Conservation (phyloP, 2,329 filamentous ascomycete species). For the Exophiala sideris region DNA sequence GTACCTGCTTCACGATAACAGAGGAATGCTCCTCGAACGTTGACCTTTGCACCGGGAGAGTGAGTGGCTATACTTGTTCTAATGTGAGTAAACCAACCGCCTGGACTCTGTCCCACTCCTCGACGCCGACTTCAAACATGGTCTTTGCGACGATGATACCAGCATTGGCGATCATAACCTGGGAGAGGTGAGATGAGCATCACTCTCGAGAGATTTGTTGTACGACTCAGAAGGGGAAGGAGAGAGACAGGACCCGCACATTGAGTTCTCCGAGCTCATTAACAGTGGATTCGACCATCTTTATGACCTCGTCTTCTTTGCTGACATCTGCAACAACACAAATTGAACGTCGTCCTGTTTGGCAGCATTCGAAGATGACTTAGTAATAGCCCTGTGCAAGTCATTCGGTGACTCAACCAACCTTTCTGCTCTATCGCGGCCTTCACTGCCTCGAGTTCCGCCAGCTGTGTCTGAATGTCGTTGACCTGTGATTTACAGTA, state of each 20-base stretch:
- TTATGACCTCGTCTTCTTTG: constrained; percentile 1
- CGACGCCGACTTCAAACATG: constrained; percentile 3
- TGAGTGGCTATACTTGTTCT: too few species aligned
- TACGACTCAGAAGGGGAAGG: too few species aligned
- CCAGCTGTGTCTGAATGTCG: constrained; percentile 1
- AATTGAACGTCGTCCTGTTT: background rate
- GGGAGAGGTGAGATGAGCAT: background rate
- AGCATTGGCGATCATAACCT: constrained; percentile 12
- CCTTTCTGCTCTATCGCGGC: constrained; percentile 5
- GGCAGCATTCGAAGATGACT: background rate
- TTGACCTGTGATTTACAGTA: background rate
- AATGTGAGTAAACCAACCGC: background rate
- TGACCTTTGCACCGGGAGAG: background rate
- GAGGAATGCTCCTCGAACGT: constrained; percentile 3
- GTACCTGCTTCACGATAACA: constrained; percentile 11
- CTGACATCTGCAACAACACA: constrained; percentile 5
- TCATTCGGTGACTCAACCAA: background rate
- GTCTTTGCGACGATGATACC: constrained; percentile 4
- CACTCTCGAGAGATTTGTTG: too few species aligned
- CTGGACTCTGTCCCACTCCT: constrained; percentile 6
- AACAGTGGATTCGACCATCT: constrained; percentile 2
- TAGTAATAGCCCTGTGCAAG: background rate
- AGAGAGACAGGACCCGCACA: background rate
- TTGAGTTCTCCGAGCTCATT: constrained; percentile 7
- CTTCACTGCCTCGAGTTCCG: background rate